Evolutionary conservation across 192 early-diverging fungal genomes (phyloP).

Genomic region (Podila verticillata): DNA sequence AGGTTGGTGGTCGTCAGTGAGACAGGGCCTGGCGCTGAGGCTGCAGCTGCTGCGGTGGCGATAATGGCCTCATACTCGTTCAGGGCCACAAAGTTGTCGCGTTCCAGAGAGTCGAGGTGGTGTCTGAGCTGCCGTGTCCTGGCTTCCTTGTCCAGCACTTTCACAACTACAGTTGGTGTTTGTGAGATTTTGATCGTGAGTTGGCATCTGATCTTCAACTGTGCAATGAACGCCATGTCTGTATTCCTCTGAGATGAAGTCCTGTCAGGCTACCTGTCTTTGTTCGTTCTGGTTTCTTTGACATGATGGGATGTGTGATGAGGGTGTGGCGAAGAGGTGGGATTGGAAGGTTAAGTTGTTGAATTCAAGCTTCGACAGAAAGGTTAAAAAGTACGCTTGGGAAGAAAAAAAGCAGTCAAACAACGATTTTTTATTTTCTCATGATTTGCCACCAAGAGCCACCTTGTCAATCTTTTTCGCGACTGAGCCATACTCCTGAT

Average conservation of each 20-base stretch:
- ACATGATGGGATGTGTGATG: conserved; percentile 18
- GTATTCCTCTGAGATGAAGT: too few species aligned
- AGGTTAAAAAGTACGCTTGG: neutral
- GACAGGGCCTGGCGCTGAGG: conserved; percentile 38
- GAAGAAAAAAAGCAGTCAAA: neutral
- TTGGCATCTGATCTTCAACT: too few species aligned
- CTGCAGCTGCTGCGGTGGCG: conserved; percentile 54
- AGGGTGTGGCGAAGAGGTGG: neutral
- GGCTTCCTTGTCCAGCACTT: conserved; percentile 30
- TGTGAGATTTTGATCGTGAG: too few species aligned
- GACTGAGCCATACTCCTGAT: conserved; percentile 74
- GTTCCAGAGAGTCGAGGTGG: conserved; percentile 62
- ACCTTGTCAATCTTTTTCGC: conserved; percentile 10
- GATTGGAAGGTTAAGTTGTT: too few species aligned
- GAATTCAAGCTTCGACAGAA: neutral
- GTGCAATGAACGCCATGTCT: too few species aligned
- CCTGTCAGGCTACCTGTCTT: conserved; percentile 15
- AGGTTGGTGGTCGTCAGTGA: conserved; percentile 43
- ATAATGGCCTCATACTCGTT: conserved; percentile 62
- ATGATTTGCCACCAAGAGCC: conserved; percentile 3
- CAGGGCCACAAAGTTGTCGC: conserved; percentile 62
- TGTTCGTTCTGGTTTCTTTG: conserved; percentile 39
- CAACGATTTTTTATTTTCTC: neutral
- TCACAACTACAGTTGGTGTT: neutral
- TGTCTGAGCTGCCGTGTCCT: conserved; percentile 51